Base-by-base conservation (phyloP, 768 basidiomycete genomes). In the Amanita pallidorosea region DNA sequence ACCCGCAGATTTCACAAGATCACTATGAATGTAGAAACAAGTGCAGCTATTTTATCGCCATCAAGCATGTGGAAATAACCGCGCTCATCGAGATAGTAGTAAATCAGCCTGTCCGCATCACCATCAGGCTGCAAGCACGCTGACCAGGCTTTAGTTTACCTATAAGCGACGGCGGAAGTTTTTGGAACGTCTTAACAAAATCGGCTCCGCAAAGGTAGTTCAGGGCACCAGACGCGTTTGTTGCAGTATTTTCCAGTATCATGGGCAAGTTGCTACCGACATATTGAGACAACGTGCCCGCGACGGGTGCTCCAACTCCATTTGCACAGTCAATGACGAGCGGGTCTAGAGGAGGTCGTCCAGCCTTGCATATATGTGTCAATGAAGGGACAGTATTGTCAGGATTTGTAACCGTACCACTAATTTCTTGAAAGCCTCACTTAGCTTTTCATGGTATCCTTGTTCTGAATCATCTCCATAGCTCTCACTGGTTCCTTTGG, bases 291-390 rank as follows among this genome's bases (percentile, higher is more conserved):
- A 98, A 69, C 38, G 75, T 77, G 31, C 70, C 69, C 11, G 88
- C 81, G 35, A 86, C 83, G 6, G 74, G 69, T 13, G 87, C 80
- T 43, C 96, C 96, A 20, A 99, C 96, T 23, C 96, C 96, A 63
- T 99, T 98, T n/a, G 96, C 96, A 63, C 96, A 98, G 65, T 99
- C 96, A 37, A 99, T 73, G n/a, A 87, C 64, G 43, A 99, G 61
- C 34, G 82, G 78, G 13, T 75, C 65, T 9, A 75, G 66, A 47
- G 71, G 67, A 37, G 70, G 66, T 64, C 82, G 82, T 53, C 81
- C 80, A 22, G 75, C 69, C 85, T 90, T 33, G 17, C 12, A 15
- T 27, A 15, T 27, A 9, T 37, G 31, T 33, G 43, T 51, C 53
- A 31, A 23, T 25, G 41, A 53, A 41, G 45, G 46, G 52, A 38